These are phyloP conservation scores for Aspergillus persii DNA, from an alignment of 2,329 filamentous ascomycete genomes.

Conservation along the genomic window DNA sequence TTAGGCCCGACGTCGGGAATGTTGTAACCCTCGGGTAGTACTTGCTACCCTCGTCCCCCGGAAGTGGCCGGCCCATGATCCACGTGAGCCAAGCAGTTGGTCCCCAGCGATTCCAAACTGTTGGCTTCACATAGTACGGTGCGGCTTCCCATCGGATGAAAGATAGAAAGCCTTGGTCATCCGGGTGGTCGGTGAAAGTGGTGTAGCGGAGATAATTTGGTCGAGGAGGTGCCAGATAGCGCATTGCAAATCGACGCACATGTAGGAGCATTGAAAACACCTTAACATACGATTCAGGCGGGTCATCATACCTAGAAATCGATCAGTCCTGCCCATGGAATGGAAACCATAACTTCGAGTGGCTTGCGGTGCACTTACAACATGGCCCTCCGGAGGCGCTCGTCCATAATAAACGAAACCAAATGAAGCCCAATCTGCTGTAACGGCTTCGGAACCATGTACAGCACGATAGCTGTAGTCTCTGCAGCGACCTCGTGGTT, in stretches of 20 bases:
- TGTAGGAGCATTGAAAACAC: conserved; percentile 51
- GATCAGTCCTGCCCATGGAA: neutral
- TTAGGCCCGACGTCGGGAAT: conserved; percentile 62
- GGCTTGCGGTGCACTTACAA: conserved; percentile 44
- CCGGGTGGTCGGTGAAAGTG: conserved; percentile 46
- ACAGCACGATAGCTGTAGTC: conserved; percentile 61
- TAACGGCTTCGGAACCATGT: conserved; percentile 49
- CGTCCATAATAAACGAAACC: conserved; percentile 62
- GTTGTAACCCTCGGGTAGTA: conserved; percentile 49
- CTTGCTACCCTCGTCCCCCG: conserved; percentile 47
- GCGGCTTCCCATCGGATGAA: conserved; percentile 56
- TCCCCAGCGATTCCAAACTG: conserved; percentile 62
- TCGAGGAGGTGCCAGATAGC: conserved; percentile 61
- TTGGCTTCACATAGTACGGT: conserved; percentile 64
- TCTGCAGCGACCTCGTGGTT: conserved; percentile 56
- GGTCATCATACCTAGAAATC: conserved; percentile 38
- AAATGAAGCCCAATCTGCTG: conserved; percentile 51
- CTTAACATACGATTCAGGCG: conserved; percentile 30
- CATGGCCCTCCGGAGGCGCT: conserved; percentile 64
- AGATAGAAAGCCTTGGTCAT: conserved; percentile 56
- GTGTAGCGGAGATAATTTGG: conserved; percentile 38
- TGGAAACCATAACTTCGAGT: neutral
- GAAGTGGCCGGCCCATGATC: conserved; percentile 46
- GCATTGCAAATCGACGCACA: conserved; percentile 55
- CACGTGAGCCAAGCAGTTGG: conserved; percentile 53